Percentiles rank a stretch among this genome's conserved stretches.
These are phyloP conservation scores for Biscutella laevigata DNA, from an alignment of 441 rosid genomes.

Conservation along the genomic window DNA sequence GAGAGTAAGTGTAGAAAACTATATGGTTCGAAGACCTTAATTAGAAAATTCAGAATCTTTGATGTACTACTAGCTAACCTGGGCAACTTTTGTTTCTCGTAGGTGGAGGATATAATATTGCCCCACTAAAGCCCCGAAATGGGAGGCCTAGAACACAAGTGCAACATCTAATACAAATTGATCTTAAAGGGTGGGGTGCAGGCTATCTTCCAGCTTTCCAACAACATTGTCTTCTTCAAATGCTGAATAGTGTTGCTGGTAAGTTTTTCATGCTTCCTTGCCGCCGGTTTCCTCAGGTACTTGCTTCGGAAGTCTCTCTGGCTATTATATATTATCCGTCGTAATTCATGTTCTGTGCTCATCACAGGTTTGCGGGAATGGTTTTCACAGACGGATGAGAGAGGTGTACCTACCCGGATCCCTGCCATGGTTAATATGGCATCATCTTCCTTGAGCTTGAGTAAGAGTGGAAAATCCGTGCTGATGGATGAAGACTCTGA, in stretches of 20 bases:
- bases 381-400: constrained; percentile 96
- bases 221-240: constrained; percentile 96
- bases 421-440: constrained; percentile 98
- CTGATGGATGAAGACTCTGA: constrained; percentile 87
- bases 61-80: constrained; percentile 3
- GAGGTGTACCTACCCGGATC: constrained; percentile 82
- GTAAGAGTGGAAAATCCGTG: constrained; percentile 49
- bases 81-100: constrained; percentile 20
- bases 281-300: constrained; percentile 4
- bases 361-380: constrained; percentile 87
- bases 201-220: constrained; percentile 91
- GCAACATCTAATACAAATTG: constrained; percentile 95
- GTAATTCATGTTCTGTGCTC: not conserved
- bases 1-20: constrained; percentile 59
- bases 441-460: constrained; percentile 60
- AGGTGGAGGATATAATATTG: constrained; percentile 97
- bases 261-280: constrained; percentile 22
- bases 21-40: not conserved
- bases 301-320: not conserved
- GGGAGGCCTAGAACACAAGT: constrained; percentile 93
- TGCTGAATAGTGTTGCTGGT: constrained; percentile 98
- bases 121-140: constrained; percentile 77
- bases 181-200: constrained; percentile 98
- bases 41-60: not conserved
- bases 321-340: not conserved